Base-by-base conservation (phyloP, 306 rosid genomes). In the Mimosa pudica region DNA sequence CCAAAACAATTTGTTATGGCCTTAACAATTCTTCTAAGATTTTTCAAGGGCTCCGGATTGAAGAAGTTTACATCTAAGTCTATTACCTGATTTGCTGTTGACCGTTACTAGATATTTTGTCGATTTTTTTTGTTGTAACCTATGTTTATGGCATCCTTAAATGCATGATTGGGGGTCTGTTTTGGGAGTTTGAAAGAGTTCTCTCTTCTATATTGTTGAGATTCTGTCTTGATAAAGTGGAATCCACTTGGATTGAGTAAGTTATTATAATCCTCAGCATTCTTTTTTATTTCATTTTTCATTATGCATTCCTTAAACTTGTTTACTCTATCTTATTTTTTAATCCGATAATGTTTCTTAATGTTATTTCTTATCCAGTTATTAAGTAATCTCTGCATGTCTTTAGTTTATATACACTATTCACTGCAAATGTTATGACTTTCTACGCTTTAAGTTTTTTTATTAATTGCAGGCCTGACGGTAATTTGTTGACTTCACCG, bases 121-220 rank as follows among this genome's bases (percentile, higher is more conserved):
- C 24, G 32, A 45, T 9, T 18, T 70, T 70, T 45, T 0, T 57
- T 45, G 45, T 0, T 20, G 14, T 7, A 6, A 38, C 44, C 7
- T 24, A 18, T 44, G 51, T 45, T 24, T 45, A 45, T 69, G 66
- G 44, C 65, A 20, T 67, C 65, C 82, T 73, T 81, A 70, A 24
- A 24, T 77, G 20, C 65, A 7, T 82, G 70, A 83, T 46, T 75
- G 62, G 54, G 79, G 9, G 16, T 60, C 80, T 84, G 49, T 79
- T 69, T 85, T 92, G 98, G 92, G 98, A 93, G 80, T 66, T 94
- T 84, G 97, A 92, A 84, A 87, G 89, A 73, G 87, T 89, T 75
- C 87, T 94, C 73, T 82, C 88, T 76, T 85, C 91, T 82, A 84
- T 94, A 80, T 87, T 95, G 38, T 51, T 91, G 84, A 89, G 84